These are phyloP conservation scores for Jatropha podagrica DNA, from an alignment of 441 rosid genomes.

Conservation along the genomic window DNA sequence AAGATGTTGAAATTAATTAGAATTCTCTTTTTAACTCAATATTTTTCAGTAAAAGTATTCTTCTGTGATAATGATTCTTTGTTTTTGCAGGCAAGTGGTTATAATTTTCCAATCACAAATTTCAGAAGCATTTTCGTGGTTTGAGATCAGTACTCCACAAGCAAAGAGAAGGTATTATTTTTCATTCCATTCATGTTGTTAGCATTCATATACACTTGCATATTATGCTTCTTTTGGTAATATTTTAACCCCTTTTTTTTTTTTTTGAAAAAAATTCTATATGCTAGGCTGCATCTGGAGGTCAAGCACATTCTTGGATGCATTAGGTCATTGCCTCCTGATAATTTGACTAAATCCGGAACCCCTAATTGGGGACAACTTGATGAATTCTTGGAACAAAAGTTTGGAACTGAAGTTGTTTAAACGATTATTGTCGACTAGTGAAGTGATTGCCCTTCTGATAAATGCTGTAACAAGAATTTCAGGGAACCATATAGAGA, in stretches of 20 bases:
- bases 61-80: slow-evolving; percentile 16
- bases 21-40: not conserved
- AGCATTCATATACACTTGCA: not conserved
- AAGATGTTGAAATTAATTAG: not conserved
- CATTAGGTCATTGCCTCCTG: slow-evolving; percentile 88
- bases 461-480: slow-evolving; percentile 29
- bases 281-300: slow-evolving; percentile 62
- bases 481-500: slow-evolving; percentile 29
- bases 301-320: slow-evolving; percentile 78
- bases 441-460: slow-evolving; percentile 30
- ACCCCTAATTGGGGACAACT: slow-evolving; percentile 86
- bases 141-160: slow-evolving; percentile 74
- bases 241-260: not conserved
- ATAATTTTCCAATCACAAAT: slow-evolving; percentile 79
- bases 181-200: not conserved
- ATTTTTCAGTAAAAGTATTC: not conserved
- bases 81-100: slow-evolving; percentile 83
- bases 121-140: slow-evolving; percentile 67
- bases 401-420: slow-evolving; percentile 54
- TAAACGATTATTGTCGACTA: slow-evolving; percentile 32
- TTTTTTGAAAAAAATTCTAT: not conserved
- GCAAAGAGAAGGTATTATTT: slow-evolving; percentile 71
- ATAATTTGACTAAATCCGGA: slow-evolving; percentile 40
- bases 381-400: slow-evolving; percentile 74
- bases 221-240: not conserved